These are phyloP conservation scores for Coemansia sp. DNA, from an alignment of 192 early-diverging fungal genomes.

Conservation along the genomic window DNA sequence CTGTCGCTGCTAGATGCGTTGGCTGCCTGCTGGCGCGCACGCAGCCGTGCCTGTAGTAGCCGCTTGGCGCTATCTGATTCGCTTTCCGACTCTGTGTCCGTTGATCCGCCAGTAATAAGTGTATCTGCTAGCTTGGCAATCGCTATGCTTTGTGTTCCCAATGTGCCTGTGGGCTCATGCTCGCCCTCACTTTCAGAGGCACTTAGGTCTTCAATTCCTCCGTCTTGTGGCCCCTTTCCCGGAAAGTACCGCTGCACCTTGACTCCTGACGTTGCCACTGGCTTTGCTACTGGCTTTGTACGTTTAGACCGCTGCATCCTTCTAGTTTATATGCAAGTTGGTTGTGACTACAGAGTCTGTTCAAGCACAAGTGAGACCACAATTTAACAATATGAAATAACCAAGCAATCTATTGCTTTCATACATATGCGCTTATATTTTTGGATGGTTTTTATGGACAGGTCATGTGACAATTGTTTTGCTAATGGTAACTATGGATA, in stretches of 20 bases:
- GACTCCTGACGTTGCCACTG: constrained; percentile 36
- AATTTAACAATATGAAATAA: too few species aligned
- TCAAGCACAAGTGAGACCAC: too few species aligned
- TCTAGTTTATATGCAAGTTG: background rate
- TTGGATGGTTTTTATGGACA: too few species aligned
- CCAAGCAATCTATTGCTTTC: too few species aligned
- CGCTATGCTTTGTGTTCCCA: constrained; percentile 4
- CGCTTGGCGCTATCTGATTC: constrained; percentile 12
- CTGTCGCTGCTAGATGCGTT: constrained; percentile 3
- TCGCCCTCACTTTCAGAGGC: constrained; percentile 34
- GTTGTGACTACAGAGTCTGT: too few species aligned
- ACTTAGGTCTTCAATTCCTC: constrained; percentile 16
- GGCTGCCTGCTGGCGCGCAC: constrained; percentile 19
- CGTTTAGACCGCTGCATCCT: background rate
- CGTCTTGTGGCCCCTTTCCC: constrained; percentile 38
- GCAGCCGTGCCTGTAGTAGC: constrained; percentile 29
- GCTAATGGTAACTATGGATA: too few species aligned
- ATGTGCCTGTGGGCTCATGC: background rate
- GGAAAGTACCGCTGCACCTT: constrained; percentile 47
- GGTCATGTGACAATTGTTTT: too few species aligned
- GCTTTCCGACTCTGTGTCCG: background rate
- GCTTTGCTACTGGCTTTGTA: background rate
- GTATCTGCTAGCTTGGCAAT: background rate
- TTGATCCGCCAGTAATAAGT: background rate
- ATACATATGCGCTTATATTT: too few species aligned